A percentile compares a stretch with the other conserved stretches of the same genome.
phyloP scores from a whole-genome alignment of 495 filamentous ascomycete species.

The Penicillium argentinense region DNA sequence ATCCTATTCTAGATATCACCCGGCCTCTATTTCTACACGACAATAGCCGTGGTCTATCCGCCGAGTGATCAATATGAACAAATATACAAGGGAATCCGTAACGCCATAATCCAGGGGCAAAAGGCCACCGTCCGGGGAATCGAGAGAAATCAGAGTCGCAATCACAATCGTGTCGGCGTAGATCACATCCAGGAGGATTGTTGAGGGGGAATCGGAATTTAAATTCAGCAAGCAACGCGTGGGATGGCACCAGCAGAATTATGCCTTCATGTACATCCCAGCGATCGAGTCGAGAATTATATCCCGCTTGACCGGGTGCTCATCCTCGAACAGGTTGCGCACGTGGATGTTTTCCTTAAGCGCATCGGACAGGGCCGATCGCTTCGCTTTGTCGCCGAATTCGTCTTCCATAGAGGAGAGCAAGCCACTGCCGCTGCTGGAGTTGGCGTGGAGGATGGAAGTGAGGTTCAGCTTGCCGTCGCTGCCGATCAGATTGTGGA shows the following conservation, averaged over 20 bases:
- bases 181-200: too few species aligned
- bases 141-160: conserved; percentile 15
- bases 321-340: conserved; percentile 11
- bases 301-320: conserved; percentile 19
- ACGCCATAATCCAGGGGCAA: conserved; percentile 6
- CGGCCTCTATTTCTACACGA: conserved; percentile 2
- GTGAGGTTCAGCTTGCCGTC: conserved; percentile 9
- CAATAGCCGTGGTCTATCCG: conserved; percentile 2
- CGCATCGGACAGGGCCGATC: background rate
- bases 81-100: conserved; percentile 11
- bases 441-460: conserved; percentile 4
- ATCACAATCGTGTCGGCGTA: conserved; percentile 24
- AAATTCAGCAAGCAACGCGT: too few species aligned
- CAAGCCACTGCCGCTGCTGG: background rate
- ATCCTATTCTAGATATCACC: conserved; percentile 6
- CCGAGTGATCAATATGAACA: conserved; percentile 1
- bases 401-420: conserved; percentile 8
- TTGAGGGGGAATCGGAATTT: too few species aligned
- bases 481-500: conserved; percentile 21
- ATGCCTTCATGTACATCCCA: conserved; percentile 1
- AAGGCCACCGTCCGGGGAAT: conserved; percentile 9
- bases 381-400: background rate
- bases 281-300: conserved; percentile 14
- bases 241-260: too few species aligned
- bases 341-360: conserved; percentile 20